These are phyloP conservation scores for Exophiala sideris DNA, from an alignment of 2,329 filamentous ascomycete species.

Conservation along the genomic window DNA sequence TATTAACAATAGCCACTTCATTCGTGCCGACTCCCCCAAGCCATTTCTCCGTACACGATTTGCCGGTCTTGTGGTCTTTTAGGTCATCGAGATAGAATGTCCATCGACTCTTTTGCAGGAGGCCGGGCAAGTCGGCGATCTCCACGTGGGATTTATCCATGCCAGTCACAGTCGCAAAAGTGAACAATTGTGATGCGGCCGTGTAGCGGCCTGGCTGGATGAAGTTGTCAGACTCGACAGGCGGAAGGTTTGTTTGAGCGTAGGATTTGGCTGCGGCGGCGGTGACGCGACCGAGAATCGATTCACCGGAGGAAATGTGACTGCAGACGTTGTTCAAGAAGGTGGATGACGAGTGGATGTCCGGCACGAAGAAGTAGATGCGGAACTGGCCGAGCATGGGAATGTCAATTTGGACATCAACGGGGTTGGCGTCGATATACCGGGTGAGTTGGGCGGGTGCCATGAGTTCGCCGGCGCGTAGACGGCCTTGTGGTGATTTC, in stretches of 20 bases:
- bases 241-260: constrained; percentile 54
- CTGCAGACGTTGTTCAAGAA: constrained; percentile 62
- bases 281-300: constrained; percentile 59
- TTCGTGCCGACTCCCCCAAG: constrained; percentile 55
- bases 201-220: constrained; percentile 66
- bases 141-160: constrained; percentile 63
- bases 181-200: constrained; percentile 65
- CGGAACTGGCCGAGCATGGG: constrained; percentile 75
- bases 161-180: constrained; percentile 65
- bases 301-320: constrained; percentile 50
- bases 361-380: constrained; percentile 66
- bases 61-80: constrained; percentile 51
- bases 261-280: constrained; percentile 62
- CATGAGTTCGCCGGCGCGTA: constrained; percentile 47
- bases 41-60: constrained; percentile 65
- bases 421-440: constrained; percentile 73
- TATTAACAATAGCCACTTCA: constrained; percentile 63
- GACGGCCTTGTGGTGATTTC: constrained; percentile 23
- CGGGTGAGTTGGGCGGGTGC: constrained; percentile 68
- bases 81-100: constrained; percentile 69
- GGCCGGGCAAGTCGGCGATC: constrained; percentile 59
- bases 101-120: constrained; percentile 65
- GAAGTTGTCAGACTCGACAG: constrained; percentile 63
- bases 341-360: constrained; percentile 53
- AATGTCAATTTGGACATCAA: constrained; percentile 74